phyloP scores from a whole-genome alignment of 2,329 filamentous ascomycete species.

The Aspergillus jensenii region DNA sequence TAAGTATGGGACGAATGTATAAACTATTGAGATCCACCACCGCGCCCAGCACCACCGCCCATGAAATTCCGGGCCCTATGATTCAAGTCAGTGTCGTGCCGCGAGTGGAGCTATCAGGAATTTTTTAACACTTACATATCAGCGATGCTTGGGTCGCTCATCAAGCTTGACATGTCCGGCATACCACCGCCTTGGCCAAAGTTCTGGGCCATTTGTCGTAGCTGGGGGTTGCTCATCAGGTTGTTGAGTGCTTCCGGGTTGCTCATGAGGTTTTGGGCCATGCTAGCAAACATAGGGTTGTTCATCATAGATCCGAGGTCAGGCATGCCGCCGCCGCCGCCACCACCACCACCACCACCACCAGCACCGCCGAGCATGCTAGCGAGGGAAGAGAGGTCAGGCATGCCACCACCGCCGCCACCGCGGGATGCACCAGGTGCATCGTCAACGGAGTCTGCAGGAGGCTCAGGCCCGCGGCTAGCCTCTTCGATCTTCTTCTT shows the following conservation, averaged over 20 bases:
- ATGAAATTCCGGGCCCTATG: conserved; percentile 67
- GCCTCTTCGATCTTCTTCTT: conserved; percentile 84
- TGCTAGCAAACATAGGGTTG: conserved; percentile 97
- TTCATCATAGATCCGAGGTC: conserved; percentile 86
- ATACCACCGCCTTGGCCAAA: conserved; percentile 76
- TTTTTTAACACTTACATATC: conserved; percentile 71
- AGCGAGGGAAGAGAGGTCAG: conserved; percentile 68
- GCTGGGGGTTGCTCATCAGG: conserved; percentile 88
- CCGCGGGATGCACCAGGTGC: conserved; percentile 46
- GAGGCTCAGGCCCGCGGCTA: conserved; percentile 53
- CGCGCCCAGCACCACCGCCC: conserved; percentile 51
- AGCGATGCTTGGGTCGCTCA: conserved; percentile 89
- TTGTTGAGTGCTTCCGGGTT: conserved; percentile 91
- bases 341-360: conserved; percentile 56
- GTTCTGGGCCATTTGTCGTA: conserved; percentile 82
- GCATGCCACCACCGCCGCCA: conserved; percentile 57
- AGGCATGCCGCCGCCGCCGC: conserved; percentile 69
- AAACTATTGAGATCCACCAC: conserved; percentile 24
- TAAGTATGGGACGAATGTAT: not conserved
- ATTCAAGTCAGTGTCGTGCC: conserved; percentile 11
- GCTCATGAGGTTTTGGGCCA: conserved; percentile 97
- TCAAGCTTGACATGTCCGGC: conserved; percentile 81
- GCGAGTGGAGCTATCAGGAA: not conserved
- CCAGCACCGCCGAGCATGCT: conserved; percentile 65
- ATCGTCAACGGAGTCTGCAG: conserved; percentile 54